Percentiles rank a stretch among this genome's conserved stretches.
These are phyloP conservation scores for Lanmaoa rubissima DNA, from an alignment of 768 basidiomycete species.

Conservation along the genomic window DNA sequence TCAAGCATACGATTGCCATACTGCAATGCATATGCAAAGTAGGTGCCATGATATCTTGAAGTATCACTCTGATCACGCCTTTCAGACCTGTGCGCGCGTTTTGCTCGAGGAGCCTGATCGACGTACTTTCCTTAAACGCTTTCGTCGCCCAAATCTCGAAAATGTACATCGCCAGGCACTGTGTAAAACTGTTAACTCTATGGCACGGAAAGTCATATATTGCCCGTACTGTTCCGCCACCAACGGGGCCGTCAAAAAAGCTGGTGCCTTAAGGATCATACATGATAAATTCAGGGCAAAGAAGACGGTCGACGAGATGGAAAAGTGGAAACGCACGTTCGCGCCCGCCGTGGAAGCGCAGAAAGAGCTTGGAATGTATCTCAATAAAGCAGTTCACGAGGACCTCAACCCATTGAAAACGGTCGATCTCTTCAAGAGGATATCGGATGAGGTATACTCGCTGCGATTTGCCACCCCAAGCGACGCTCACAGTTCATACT, in stretches of 20 bases:
- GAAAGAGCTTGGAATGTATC: constrained; percentile 79
- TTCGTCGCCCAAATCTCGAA: constrained; percentile 87
- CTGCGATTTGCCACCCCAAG: background rate
- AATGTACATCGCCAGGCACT: constrained; percentile 84
- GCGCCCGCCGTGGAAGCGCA: constrained; percentile 78
- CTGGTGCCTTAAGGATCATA: constrained; percentile 90
- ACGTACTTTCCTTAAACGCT: constrained; percentile 80
- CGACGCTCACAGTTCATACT: constrained; percentile 1
- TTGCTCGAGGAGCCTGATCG: constrained; percentile 86
- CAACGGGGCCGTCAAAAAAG: constrained; percentile 97
- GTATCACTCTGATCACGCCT: background rate
- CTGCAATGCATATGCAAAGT: constrained; percentile 98
- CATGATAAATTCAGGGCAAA: constrained; percentile 97
- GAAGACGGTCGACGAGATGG: constrained; percentile 86
- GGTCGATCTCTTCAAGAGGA: constrained; percentile 85
- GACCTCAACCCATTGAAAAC: constrained; percentile 95
- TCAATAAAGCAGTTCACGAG: constrained; percentile 86
- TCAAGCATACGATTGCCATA: constrained; percentile 91
- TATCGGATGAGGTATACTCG: constrained; percentile 78
- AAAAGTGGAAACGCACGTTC: constrained; percentile 84
- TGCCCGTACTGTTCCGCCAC: constrained; percentile 92
- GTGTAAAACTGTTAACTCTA: constrained; percentile 79
- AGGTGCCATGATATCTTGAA: background rate
- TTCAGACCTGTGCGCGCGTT: constrained; percentile 86
- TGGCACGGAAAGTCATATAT: constrained; percentile 86